Percentiles rank a stretch among this genome's conserved stretches.
Conservation (phyloP, 2,329 filamentous ascomycete genomes). For the Alternaria gansuensis region DNA sequence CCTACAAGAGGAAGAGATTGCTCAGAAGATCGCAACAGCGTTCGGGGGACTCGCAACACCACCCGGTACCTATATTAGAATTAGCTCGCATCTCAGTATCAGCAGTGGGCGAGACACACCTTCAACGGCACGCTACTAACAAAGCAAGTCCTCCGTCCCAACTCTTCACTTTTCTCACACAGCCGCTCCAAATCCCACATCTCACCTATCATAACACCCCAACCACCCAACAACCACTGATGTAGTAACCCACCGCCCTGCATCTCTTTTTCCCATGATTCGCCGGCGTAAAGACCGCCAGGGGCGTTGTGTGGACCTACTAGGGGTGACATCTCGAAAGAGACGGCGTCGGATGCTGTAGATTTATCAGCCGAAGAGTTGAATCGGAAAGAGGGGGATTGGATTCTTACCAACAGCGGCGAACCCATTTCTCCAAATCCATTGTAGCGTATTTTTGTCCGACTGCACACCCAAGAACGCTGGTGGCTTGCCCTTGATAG, state of each 20-base stretch:
- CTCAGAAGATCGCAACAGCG: conserved; percentile 50
- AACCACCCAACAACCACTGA: conserved; percentile 47
- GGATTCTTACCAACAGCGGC: conserved; percentile 50
- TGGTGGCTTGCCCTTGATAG: conserved; percentile 41
- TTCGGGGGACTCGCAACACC: conserved; percentile 52
- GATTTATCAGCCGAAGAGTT: not conserved
- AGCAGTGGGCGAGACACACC: conserved; percentile 28
- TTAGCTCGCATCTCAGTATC: conserved; percentile 1
- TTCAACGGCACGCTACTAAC: conserved; percentile 69
- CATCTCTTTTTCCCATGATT: conserved; percentile 49
- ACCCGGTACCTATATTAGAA: conserved; percentile 57
- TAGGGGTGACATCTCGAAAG: conserved; percentile 57
- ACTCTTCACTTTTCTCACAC: conserved; percentile 62
- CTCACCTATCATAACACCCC: conserved; percentile 53
- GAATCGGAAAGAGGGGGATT: not conserved
- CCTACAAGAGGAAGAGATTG: not conserved
- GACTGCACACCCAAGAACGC: conserved; percentile 55
- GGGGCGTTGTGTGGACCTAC: conserved; percentile 45
- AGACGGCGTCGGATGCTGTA: conserved; percentile 52
- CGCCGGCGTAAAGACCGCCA: conserved; percentile 47
- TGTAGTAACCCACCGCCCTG: conserved; percentile 48
- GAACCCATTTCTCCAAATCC: conserved; percentile 60
- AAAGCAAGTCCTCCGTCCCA: conserved; percentile 66
- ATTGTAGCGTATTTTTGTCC: conserved; percentile 49
- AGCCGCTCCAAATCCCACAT: conserved; percentile 61